Base-by-base conservation (phyloP, 2,329 filamentous ascomycete species). In the Fusarium sp. region DNA sequence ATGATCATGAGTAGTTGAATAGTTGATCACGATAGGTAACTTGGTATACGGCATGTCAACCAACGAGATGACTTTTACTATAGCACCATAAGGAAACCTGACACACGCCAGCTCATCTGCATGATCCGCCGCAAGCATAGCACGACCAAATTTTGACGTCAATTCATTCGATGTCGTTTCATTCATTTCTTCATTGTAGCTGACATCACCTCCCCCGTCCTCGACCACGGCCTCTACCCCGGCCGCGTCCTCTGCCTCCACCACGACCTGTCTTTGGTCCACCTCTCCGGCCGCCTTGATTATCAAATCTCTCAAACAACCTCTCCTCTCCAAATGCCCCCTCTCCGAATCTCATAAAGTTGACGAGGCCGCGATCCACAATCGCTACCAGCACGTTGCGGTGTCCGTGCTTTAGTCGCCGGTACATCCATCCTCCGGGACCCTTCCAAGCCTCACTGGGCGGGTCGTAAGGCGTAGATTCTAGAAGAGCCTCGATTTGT, bases 361-460 rank as follows among this genome's bases (percentile, higher is more conserved):
- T 98, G 51, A 95, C 92, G 28, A 98, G 88, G 0, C 96, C 96
- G 72, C 94, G 89, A 80, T 98, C 96, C 39, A 98, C 95, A 5
- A 98, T 89, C 0, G 95, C 96, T 30, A 99, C 81, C 39, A 98
- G 86, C 38, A 96, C 93, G 81, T 94, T 96, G 73, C 94, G 89
- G 81, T 92, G 91, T 4, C 95, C 96, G 78, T 97, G 91, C 82
- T 95, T 96, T 72, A 98, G 84, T 67, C 93, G 90, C 78, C 92
- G 89, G 79, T 97, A 96, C 73, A 95, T 82, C 79, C 80, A 85
- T 77, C 79, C 89, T 77, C 79, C 89, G 80, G 82, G 86, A 51
- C 80, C 72, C 42, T 80, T 80, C 78, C 79, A 80, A 7, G 77
- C 73, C 58, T 78, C 73, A 10, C 75, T 76, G 14, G 89, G 92